Percentiles rank a stretch among this genome's conserved stretches.
Conservation (phyloP, 2,329 filamentous ascomycete genomes). For the Clathrospora elynae region DNA sequence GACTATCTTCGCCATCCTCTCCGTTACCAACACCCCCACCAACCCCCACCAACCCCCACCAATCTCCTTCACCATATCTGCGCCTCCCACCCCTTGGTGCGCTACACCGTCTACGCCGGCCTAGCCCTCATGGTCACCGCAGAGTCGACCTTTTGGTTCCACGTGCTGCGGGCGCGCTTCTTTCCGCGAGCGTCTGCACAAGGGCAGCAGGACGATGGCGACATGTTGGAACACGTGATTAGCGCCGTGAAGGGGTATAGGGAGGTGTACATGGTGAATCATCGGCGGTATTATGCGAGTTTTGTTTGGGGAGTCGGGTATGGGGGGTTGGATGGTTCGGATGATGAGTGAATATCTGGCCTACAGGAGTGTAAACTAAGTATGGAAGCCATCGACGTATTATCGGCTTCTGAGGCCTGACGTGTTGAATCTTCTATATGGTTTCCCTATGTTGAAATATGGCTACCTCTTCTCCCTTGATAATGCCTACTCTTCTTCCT, state of each 20-base stretch:
- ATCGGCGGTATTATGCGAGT: conserved; percentile 23
- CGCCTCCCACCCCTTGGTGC: conserved; percentile 16
- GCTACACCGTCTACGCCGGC: conserved; percentile 35
- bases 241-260: conserved; percentile 19
- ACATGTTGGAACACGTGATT: conserved; percentile 13
- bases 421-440: not conserved
- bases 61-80: conserved; percentile 18
- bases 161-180: conserved; percentile 33
- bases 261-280: conserved; percentile 26
- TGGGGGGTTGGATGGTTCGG: conserved; percentile 16
- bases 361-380: too few species aligned
- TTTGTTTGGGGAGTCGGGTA: conserved; percentile 31
- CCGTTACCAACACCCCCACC: conserved; percentile 1
- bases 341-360: conserved; percentile 1
- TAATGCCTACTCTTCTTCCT: not conserved
- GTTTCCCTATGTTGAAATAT: not conserved
- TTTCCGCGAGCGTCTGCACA: conserved; percentile 24
- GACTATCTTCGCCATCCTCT: not conserved
- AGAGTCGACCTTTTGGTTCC: conserved; percentile 39
- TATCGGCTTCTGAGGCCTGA: too few species aligned
- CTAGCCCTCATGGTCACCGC: conserved; percentile 28
- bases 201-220: conserved; percentile 21
- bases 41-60: not conserved
- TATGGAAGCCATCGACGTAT: too few species aligned
- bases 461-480: not conserved